These are phyloP conservation scores for Persicaria maculosa DNA, from an alignment of 148 eudicot species.

Conservation along the genomic window DNA sequence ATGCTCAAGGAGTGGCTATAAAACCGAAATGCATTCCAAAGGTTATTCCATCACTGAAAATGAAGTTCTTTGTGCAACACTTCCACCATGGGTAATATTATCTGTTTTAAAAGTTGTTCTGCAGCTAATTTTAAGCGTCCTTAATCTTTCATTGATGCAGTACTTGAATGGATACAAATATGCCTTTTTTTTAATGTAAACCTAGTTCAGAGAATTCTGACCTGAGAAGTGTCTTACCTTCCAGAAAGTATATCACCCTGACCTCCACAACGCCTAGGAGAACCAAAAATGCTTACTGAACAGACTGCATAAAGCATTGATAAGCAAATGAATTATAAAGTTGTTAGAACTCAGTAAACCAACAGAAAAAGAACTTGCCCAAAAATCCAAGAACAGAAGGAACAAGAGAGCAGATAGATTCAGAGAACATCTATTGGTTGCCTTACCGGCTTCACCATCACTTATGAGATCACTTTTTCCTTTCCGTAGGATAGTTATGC, in stretches of 20 bases:
- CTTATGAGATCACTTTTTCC: conserved; percentile 81
- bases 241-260: conserved; percentile 99
- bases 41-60: background rate
- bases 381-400: background rate
- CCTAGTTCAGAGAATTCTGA: too few species aligned
- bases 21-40: background rate
- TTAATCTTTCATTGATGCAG: background rate
- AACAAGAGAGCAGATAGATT: background rate
- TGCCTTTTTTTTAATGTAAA: background rate
- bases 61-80: background rate
- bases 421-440: background rate
- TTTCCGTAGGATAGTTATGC: conserved; percentile 72
- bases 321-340: background rate
- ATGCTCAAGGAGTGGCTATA: too few species aligned
- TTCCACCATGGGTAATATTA: too few species aligned
- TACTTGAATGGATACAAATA: background rate
- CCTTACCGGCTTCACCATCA: conserved; percentile 71
- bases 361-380: background rate
- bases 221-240: conserved; percentile 35
- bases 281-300: conserved; percentile 75
- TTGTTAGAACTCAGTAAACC: background rate
- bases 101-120: too few species aligned
- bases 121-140: background rate
- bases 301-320: conserved; percentile 38
- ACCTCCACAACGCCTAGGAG: conserved; percentile 99